These are phyloP conservation scores for Aplosporella prunicola DNA, from an alignment of 2,329 filamentous ascomycete species.

Conservation along the genomic window DNA sequence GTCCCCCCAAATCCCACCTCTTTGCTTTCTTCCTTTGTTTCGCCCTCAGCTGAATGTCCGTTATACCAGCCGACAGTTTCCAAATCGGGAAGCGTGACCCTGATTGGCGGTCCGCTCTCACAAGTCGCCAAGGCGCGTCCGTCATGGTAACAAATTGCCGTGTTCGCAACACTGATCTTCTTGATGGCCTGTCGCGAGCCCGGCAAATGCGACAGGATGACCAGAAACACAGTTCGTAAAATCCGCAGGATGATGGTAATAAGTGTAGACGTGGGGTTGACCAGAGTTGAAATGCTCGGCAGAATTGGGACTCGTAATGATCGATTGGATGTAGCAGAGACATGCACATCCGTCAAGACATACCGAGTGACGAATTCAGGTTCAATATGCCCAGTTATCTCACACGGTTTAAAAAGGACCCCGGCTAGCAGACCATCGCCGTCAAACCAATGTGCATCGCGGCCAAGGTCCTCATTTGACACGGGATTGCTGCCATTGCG, in stretches of 20 bases:
- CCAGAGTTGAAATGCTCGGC: conserved; percentile 57
- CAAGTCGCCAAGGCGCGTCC: conserved; percentile 60
- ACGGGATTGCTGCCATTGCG: conserved; percentile 63
- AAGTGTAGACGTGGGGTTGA: conserved; percentile 49
- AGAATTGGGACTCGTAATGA: conserved; percentile 48
- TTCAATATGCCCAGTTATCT: conserved; percentile 33
- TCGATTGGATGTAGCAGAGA: conserved; percentile 42
- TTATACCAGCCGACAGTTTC: conserved; percentile 65
- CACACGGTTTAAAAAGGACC: conserved; percentile 45
- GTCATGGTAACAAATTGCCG: conserved; percentile 56
- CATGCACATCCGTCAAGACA: conserved; percentile 56
- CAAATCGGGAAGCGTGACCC: conserved; percentile 52
- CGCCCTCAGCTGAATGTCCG: conserved; percentile 46
- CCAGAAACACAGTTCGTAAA: conserved; percentile 48
- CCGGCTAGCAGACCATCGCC: conserved; percentile 67
- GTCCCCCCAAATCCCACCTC: conserved; percentile 42
- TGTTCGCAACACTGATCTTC: conserved; percentile 63
- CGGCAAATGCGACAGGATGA: conserved; percentile 48
- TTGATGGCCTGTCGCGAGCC: conserved; percentile 50
- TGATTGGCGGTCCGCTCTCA: conserved; percentile 61
- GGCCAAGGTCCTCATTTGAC: conserved; percentile 48
- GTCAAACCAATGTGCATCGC: conserved; percentile 65
- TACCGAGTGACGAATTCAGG: conserved; percentile 63
- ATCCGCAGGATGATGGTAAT: conserved; percentile 43
- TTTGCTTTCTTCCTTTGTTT: conserved; percentile 29